Base-by-base conservation (phyloP, 352 stramenopile genomes). In the Phytophthora foliorum region DNA sequence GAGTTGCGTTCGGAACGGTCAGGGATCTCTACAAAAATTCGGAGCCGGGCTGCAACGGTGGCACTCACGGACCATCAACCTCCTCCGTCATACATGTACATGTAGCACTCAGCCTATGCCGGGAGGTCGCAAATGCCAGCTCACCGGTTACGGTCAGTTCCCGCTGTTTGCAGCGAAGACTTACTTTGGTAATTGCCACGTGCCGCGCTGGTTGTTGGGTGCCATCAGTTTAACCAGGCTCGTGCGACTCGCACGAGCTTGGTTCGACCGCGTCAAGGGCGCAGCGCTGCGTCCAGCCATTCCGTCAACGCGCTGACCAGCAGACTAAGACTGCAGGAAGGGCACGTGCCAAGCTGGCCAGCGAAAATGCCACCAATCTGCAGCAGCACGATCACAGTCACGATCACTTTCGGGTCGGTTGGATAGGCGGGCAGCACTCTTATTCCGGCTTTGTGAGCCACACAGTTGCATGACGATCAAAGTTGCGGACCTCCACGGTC, bases 181-280 rank as follows among this genome's bases (percentile, higher is more conserved):
- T 63, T 42, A 51, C 31, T 62, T 63, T 63, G 60, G 50, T 46
- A 38, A 25, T 62, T 45, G 50, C 14, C 50, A 67, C 59, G 49
- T 38, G 45, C n/a, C 22, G 27, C 17, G 24, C 6, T 29, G 39
- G 14, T 21, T 36, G 10, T 4, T 32, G 55, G 13, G 34, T 42
- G 59, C 10, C 49, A 61, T 61, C 32, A 32, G 17, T 4, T 27
- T 11, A 29, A 31, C 10, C 29, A 36, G 45, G 19, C 14, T 6
- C 42, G 38, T 55, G 56, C 57, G 29, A n/a, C n/a, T n/a, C n/a
- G n/a, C n/a, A n/a, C n/a, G n/a, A n/a, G n/a, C n/a, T n/a, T 34
- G 29, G 29, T 9, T 41, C 4, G 41, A 32, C 53, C 61, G 41
- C 54, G 36, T 69, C 34, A 69, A 64, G 62, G 51, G 13, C 39